A percentile compares a stretch with the other conserved stretches of the same genome.
phyloP scores from a whole-genome alignment of 2,329 filamentous ascomycete genomes.

The Pestalotiopsis sp. region DNA sequence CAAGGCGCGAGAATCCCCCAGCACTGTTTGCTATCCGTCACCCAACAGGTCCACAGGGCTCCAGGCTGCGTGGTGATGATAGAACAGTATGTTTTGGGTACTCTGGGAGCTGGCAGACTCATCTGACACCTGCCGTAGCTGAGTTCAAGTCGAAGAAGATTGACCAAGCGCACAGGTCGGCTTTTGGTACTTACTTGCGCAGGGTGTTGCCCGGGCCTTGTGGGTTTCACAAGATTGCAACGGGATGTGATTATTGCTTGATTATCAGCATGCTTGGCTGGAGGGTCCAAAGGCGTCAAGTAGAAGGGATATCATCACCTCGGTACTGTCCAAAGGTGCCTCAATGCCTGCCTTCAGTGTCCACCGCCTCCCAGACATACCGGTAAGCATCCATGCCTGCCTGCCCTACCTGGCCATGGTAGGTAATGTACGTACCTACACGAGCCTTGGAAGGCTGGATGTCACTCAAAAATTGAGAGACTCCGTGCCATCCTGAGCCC shows the following conservation, averaged over 20 bases:
- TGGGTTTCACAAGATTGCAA: not conserved
- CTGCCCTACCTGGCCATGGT: not conserved
- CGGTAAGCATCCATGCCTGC: not conserved
- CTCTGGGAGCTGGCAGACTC: not conserved
- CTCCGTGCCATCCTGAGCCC: not conserved
- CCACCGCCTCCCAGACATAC: no score
- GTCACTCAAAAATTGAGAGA: not conserved
- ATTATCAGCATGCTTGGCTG: not conserved
- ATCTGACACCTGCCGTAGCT: not conserved
- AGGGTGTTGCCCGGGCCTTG: not conserved
- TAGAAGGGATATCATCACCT: no score
- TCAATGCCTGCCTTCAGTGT: no score
- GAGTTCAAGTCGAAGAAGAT: not conserved
- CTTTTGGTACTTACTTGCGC: not conserved
- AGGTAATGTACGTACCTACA: not conserved
- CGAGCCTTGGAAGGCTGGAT: not conserved
- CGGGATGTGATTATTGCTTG: not conserved
- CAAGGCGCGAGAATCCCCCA: not conserved
- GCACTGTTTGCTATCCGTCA: not conserved
- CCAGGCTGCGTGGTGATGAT: not conserved
- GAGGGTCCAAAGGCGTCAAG: no score
- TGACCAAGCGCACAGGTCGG: not conserved
- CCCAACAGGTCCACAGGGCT: not conserved
- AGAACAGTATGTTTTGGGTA: not conserved
- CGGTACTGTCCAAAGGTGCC: no score